Percentiles rank a stretch among this genome's conserved stretches.
phyloP scores from a whole-genome alignment of 2,329 filamentous ascomycete species.

The Diaporthe vaccinii region DNA sequence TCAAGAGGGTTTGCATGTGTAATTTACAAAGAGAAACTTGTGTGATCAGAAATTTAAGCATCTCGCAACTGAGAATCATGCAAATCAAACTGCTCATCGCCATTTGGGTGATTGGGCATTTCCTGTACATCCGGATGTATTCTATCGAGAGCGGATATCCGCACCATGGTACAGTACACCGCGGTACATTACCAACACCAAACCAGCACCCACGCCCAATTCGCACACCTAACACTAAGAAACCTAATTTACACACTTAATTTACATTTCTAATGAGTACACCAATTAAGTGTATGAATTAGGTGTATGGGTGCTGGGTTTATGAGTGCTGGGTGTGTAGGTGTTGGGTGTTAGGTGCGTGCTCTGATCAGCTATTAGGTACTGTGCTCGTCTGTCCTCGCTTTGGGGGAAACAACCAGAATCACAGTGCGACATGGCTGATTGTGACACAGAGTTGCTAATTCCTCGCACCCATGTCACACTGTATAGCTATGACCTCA shows the following conservation, averaged over 20 bases:
- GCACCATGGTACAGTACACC: too few relatives aligned
- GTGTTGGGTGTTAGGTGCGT: too few relatives aligned
- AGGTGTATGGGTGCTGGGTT: too few relatives aligned
- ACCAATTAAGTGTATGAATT: too few relatives aligned
- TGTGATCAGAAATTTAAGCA: neutral
- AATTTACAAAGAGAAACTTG: neutral
- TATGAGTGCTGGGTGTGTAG: too few relatives aligned
- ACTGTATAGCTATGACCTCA: constrained; percentile 38
- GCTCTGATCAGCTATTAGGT: too few relatives aligned
- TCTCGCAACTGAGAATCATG: neutral
- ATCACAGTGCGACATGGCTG: constrained; percentile 12
- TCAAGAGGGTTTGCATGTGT: neutral
- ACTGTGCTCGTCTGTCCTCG: constrained; percentile 16
- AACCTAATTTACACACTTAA: too few relatives aligned
- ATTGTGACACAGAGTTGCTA: neutral
- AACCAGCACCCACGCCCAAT: too few relatives aligned
- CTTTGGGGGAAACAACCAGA: constrained; percentile 5
- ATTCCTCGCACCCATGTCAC: neutral
- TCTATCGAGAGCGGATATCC: too few relatives aligned
- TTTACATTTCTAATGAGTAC: too few relatives aligned
- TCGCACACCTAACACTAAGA: too few relatives aligned
- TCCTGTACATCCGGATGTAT: constrained; percentile 9
- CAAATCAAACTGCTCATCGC: constrained; percentile 10
- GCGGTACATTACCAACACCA: too few relatives aligned
- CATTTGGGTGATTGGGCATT: constrained; percentile 11